These are phyloP conservation scores for Neurospora intermedia DNA, from an alignment of 495 filamentous ascomycete species.

Conservation along the genomic window DNA sequence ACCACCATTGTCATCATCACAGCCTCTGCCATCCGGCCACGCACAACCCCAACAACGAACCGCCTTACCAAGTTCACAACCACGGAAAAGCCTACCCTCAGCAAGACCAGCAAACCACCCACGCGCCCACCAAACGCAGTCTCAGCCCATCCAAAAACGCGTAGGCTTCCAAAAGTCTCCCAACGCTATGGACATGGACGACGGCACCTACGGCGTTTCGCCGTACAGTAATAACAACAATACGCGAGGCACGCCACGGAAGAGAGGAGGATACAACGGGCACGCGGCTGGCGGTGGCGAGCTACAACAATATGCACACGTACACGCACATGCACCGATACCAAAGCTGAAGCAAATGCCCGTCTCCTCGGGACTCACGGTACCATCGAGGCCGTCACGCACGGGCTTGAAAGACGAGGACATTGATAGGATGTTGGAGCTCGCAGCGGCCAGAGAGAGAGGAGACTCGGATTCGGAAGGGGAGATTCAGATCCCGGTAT, in stretches of 20 bases:
- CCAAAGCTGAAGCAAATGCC: constrained; percentile 25
- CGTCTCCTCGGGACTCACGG: constrained; percentile 28
- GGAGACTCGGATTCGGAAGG: constrained; percentile 38
- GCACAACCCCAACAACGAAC: constrained; percentile 26
- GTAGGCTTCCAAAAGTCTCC: constrained; percentile 38
- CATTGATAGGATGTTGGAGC: constrained; percentile 38
- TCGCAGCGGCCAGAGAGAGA: constrained; percentile 22
- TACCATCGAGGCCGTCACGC: constrained; percentile 20
- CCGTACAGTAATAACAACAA: constrained; percentile 21
- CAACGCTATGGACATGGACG: constrained; percentile 34
- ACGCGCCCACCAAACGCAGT: constrained; percentile 12
- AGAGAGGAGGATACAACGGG: constrained; percentile 23
- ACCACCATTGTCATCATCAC: constrained; percentile 30
- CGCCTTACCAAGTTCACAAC: constrained; percentile 31
- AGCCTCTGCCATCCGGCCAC: constrained; percentile 22
- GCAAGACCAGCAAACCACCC: constrained; percentile 28
- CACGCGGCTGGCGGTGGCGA: background rate
- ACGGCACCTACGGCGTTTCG: constrained; percentile 4
- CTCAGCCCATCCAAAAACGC: constrained; percentile 25
- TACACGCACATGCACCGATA: constrained; percentile 4
- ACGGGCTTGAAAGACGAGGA: constrained; percentile 30
- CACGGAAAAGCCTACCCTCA: constrained; percentile 35
- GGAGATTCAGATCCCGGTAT: constrained; percentile 34
- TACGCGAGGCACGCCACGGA: constrained; percentile 29
- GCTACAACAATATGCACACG: background rate